Conservation (phyloP, 192 early-diverging fungal genomes). For the Lobosporangium transversale region DNA sequence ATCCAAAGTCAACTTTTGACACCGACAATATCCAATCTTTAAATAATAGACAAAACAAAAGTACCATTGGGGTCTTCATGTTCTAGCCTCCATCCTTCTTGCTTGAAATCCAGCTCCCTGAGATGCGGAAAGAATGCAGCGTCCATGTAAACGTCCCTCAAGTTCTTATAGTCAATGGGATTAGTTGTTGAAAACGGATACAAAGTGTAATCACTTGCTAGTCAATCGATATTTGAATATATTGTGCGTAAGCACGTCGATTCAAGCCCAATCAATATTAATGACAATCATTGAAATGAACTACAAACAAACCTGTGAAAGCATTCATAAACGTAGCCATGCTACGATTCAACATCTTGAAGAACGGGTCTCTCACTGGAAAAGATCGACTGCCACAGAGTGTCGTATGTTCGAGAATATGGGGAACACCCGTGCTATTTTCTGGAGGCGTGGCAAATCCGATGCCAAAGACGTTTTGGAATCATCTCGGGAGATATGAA, state of each 20-base stretch:
- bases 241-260: no score
- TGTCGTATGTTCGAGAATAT: conserved; percentile 95
- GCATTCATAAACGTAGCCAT: conserved; percentile 99
- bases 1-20: no score
- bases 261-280: no score
- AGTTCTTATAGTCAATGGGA: conserved; percentile 85
- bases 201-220: conserved; percentile 85
- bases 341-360: conserved; percentile 96
- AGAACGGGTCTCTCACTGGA: conserved; percentile 98
- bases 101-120: conserved; percentile 85
- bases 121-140: conserved; percentile 86
- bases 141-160: conserved; percentile 93
- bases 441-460: conserved; percentile 87
- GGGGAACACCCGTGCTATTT: conserved; percentile 89
- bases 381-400: conserved; percentile 88
- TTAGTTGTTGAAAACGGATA: conserved; percentile 97
- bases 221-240: not conserved
- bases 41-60: no score
- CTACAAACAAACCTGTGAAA: conserved; percentile 71
- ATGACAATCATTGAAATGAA: no score
- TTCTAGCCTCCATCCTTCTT: conserved; percentile 96
- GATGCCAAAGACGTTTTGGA: conserved; percentile 95
- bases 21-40: no score
- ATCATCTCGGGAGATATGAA: conserved; percentile 89
- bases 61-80: conserved; percentile 72